Conservation (phyloP, 2,329 filamentous ascomycete genomes). For the Monilinia aucupariae region DNA sequence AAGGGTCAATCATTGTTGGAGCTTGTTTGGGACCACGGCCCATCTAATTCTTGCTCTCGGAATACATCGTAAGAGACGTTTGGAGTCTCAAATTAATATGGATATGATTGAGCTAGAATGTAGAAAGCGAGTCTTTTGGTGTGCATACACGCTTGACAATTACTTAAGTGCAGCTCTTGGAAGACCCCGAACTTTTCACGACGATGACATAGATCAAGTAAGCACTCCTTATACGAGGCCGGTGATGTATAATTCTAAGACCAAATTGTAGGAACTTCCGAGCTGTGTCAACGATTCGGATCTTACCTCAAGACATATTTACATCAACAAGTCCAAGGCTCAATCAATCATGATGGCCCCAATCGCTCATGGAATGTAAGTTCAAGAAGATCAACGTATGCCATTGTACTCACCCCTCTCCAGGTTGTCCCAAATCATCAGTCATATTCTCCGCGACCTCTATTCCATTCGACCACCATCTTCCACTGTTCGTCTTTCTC, state of each 20-base stretch:
- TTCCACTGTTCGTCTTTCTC: conserved; percentile 33
- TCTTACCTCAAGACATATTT: conserved; percentile 37
- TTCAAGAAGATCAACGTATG: neutral
- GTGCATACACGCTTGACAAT: conserved; percentile 57
- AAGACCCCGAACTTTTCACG: conserved; percentile 55
- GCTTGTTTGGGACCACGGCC: conserved; percentile 35
- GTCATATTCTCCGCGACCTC: conserved; percentile 41
- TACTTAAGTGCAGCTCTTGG: conserved; percentile 60
- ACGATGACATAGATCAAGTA: conserved; percentile 58
- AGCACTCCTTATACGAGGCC: neutral
- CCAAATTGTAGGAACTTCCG: conserved; percentile 42
- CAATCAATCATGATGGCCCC: conserved; percentile 43
- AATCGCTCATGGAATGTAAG: conserved; percentile 41
- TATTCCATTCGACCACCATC: conserved; percentile 38
- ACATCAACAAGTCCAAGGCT: conserved; percentile 22
- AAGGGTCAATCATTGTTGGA: conserved; percentile 37
- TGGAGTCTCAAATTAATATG: conserved; percentile 24
- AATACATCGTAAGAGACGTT: conserved; percentile 28
- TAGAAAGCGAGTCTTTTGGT: conserved; percentile 57
- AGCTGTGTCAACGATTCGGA: conserved; percentile 47
- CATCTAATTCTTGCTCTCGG: conserved; percentile 36
- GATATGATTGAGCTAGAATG: conserved; percentile 43
- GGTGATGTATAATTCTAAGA: neutral
- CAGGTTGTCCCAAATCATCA: conserved; percentile 42
- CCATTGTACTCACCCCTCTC: neutral